phyloP scores from a whole-genome alignment of 345 rosid genomes.

The Corymbia maculata region DNA sequence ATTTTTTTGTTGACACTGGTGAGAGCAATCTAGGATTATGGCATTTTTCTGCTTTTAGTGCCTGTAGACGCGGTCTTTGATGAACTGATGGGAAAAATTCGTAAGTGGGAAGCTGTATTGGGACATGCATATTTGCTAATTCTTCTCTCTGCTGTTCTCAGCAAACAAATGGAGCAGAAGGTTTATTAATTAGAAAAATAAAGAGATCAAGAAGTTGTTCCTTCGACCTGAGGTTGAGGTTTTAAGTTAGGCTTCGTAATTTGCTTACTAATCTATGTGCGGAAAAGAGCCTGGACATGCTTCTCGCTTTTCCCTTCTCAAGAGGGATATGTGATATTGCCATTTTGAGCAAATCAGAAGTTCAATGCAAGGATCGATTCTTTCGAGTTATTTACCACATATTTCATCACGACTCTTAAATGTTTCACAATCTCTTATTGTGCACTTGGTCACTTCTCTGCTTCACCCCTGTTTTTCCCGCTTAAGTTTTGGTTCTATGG shows the following conservation, averaged over 20 bases:
- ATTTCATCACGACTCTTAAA: neutral
- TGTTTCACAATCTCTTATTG: neutral
- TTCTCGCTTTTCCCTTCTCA: neutral
- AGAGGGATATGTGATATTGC: neutral
- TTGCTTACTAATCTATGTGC: neutral
- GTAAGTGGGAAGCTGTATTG: neutral
- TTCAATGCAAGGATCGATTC: neutral
- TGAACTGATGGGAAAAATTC: neutral
- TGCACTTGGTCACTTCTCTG: neutral
- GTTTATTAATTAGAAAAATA: neutral
- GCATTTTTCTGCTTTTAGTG: neutral
- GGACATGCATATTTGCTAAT: neutral
- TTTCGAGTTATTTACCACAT: too few species aligned
- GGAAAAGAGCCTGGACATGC: neutral
- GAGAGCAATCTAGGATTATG: neutral
- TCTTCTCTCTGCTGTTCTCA: neutral
- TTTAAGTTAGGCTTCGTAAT: neutral
- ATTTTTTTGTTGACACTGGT: neutral
- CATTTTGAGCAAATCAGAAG: neutral
- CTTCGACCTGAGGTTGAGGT: neutral
- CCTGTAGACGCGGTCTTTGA: neutral
- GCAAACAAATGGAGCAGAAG: neutral
- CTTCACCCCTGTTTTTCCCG: neutral
- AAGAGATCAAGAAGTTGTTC: neutral
- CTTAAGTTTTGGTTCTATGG: neutral